Evolutionary conservation across 768 basidiomycete species (phyloP), one percentile per base, ranked within the genome.

Genomic region (Suillus variegatus): DNA sequence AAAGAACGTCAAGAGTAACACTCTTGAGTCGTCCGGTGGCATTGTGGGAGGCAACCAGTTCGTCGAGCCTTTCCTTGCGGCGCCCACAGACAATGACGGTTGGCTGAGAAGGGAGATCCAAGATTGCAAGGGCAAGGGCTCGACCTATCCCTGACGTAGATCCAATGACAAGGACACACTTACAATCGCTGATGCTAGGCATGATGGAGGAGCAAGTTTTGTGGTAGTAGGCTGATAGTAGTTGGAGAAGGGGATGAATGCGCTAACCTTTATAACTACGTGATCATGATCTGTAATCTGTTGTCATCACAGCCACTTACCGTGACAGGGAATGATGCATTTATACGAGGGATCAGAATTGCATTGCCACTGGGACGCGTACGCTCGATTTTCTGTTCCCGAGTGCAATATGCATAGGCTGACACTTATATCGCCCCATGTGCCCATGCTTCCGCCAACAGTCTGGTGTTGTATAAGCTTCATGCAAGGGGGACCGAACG

Each of bases 111-210:
- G 84, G 82, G 3, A 87, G 76, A 35, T 72, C 74, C 36, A 83
- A 78, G 52, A 88, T 77, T 22, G 80, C 78, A 10, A 84, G 77
- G 6, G 86, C 86, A 7, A 88, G 81, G 46, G 82, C 81, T 5
- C 85, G 82, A 20, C 88, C 87, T 36, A 88, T 84, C 40, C 87
- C 86, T 36, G 84, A 76, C 5, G 87, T 87, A 3, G 85, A 86
- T 25, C 86, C 85, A 55, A 84, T 81, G 64, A 87, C 76, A 62
- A 86, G 80, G 66, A 86, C 74, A 64, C 83, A 85, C 73, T 82
- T 84, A 35, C 78, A 78, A 71, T 81, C 77, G 69, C 79, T 74
- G 65, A 86, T 84, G 61, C 74, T 74, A 62, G 79, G 72, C 73
- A 72, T 68, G 69, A 49, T 67, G 56, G 28, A 35, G 38, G 25